Evolutionary conservation across 1,139 yeast species (phyloP), one percentile per base, ranked within the genome.

Genomic region (Suhomyces ambrosiae): DNA sequence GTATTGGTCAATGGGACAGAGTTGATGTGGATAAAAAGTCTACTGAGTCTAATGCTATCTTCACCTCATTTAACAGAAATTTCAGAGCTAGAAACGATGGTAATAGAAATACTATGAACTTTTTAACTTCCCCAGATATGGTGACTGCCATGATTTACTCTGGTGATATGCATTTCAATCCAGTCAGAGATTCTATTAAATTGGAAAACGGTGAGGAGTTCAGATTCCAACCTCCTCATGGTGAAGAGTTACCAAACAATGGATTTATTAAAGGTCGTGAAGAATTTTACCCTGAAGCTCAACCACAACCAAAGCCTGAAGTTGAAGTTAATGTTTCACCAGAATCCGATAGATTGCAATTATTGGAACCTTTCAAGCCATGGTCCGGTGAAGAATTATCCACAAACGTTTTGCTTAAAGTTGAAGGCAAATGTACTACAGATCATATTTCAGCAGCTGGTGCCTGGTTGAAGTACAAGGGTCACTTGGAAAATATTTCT

Each of bases 391-490:
- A 86, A 60, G 98, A 92, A 62, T 65, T 90, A 48, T 71, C 77
- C 46, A 78, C 90, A 27, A 79, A 79, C 37, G 87, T 92, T 2
- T 68, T 90, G 43, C 66, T 92, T 56, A 92, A 90, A 68, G 97
- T 90, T 36, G 90, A 88, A 68, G 98, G 98, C 47, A 92, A 92
- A 68, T 90, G 97, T 74, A 92, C 98, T 31, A 92, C 98, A 27
- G 98, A 92, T 65, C 98, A 92, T 60, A 92, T 92, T 52, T 89
- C 97, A 18, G 97, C 97, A 28, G 98, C 98, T 24, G 98, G 98
- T 58, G 94, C 84, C n/a, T 92, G 98, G 98, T 79, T 92, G 66
- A 92, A 92, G 70, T 92, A 92, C 70, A 92, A 92, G 71, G 98
- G 98, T 13, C 98, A 92, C 60, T 75, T 92, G 55, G 97, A 90